Evolutionary conservation across 202 grass and related monocot genomes (phyloP).

Genomic region (Schoenoplectus triqueter): DNA sequence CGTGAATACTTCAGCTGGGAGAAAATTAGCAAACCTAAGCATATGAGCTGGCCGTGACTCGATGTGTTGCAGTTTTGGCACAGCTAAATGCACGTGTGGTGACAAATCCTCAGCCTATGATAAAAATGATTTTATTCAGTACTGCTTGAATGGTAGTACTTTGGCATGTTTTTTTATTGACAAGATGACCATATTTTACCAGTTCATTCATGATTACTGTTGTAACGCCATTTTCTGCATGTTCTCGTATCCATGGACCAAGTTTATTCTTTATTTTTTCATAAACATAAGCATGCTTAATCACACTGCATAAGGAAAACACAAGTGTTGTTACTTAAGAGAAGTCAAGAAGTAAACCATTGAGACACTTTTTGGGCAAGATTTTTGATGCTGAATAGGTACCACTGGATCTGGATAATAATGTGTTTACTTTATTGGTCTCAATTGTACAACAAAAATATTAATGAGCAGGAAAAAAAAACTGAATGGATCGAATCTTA

Average conservation of each 20-base stretch:
- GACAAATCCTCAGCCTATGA: background rate
- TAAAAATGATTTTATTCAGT: background rate
- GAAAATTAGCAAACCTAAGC: slow-evolving; percentile 38
- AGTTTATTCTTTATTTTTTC: background rate
- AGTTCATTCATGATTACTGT: background rate
- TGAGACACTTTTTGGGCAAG: background rate
- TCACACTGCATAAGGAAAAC: slow-evolving; percentile 20
- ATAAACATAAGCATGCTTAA: background rate
- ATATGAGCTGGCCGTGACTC: slow-evolving; percentile 20
- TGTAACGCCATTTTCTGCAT: background rate
- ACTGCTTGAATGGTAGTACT: background rate
- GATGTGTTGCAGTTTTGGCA: background rate
- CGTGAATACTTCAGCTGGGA: slow-evolving; percentile 43
- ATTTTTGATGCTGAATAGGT: background rate
- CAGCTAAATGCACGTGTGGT: background rate
- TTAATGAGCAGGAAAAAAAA: background rate
- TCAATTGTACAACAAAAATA: background rate
- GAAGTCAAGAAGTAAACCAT: background rate
- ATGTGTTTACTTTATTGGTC: background rate
- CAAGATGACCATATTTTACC: slow-evolving; percentile 16
- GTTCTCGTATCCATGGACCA: background rate
- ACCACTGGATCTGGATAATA: background rate
- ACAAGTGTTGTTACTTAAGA: background rate
- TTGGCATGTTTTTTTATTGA: background rate
- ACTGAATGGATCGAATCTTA: background rate